Conservation (phyloP, 1,284 basidiomycete species). For the Mrakiaceae sp. region DNA sequence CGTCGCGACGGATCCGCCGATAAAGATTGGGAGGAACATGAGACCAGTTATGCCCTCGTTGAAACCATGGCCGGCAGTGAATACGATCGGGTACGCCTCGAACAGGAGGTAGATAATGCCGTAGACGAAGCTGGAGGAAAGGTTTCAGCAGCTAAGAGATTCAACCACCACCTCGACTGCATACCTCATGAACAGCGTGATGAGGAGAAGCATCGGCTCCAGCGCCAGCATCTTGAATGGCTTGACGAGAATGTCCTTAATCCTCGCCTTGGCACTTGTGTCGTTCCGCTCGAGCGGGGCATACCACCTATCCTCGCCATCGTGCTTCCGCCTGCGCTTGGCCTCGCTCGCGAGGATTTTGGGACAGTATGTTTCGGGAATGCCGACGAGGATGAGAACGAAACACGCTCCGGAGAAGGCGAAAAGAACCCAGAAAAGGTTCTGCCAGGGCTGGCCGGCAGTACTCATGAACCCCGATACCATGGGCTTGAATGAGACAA, state of each 20-base stretch:
- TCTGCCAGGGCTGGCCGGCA: constrained; percentile 29
- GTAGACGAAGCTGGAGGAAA: constrained; percentile 9
- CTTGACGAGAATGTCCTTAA: constrained; percentile 42
- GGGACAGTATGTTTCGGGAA: constrained; percentile 61
- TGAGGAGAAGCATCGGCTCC: constrained; percentile 66
- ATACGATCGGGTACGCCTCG: constrained; percentile 39
- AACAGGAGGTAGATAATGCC: constrained; percentile 22
- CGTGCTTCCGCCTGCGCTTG: constrained; percentile 42
- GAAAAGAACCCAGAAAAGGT: constrained; percentile 44
- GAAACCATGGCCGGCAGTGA: constrained; percentile 37
- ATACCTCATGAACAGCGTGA: constrained; percentile 53
- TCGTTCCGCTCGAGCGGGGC: constrained; percentile 30
- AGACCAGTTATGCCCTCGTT: constrained; percentile 37
- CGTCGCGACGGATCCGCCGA: constrained; percentile 29
- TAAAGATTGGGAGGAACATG: constrained; percentile 29
- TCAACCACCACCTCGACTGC: constrained; percentile 22
- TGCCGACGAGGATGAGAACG: constrained; percentile 48
- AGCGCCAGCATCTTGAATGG: constrained; percentile 56
- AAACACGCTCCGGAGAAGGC: constrained; percentile 40
- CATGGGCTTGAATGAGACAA: constrained; percentile 45
- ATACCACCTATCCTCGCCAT: constrained; percentile 54
- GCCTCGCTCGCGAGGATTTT: constrained; percentile 45
- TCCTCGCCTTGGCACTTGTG: constrained; percentile 21
- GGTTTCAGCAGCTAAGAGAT: not conserved
- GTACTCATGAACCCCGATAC: constrained; percentile 49